Evolutionary conservation across 2,329 filamentous ascomycete genomes (phyloP).

Genomic region (Cladobotryum mycophilum): DNA sequence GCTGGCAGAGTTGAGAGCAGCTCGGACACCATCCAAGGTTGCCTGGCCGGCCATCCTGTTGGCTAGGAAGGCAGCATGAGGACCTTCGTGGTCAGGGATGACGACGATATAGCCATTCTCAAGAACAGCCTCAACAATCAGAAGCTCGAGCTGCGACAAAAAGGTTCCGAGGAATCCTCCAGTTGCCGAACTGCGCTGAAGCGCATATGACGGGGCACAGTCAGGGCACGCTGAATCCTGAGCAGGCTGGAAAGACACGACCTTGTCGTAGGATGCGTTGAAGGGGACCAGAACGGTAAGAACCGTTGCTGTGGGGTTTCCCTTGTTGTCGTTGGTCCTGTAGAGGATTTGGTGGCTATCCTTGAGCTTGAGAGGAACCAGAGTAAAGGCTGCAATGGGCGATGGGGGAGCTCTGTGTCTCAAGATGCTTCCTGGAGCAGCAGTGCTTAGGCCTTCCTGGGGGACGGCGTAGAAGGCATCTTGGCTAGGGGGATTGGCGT

Average conservation of each 20-base stretch:
- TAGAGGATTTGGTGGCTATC: constrained; percentile 31
- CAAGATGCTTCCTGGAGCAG: constrained; percentile 18
- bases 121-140: constrained; percentile 24
- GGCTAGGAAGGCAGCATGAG: constrained; percentile 36
- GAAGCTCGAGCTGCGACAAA: constrained; percentile 17
- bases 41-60: constrained; percentile 35
- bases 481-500: not conserved
- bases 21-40: constrained; percentile 38
- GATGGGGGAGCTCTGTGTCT: constrained; percentile 15
- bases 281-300: constrained; percentile 33
- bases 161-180: constrained; percentile 32
- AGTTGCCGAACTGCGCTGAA: constrained; percentile 14
- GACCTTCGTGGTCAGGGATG: constrained; percentile 42
- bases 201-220: constrained; percentile 22
- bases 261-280: constrained; percentile 19
- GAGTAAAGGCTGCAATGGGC: constrained; percentile 17
- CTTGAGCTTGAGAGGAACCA: constrained; percentile 14
- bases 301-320: constrained; percentile 30
- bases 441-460: constrained; percentile 6
- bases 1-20: constrained; percentile 24
- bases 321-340: constrained; percentile 30
- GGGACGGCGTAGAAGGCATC: constrained; percentile 22
- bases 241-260: constrained; percentile 39
- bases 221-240: constrained; percentile 35
- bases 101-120: constrained; percentile 41